These are phyloP conservation scores for Phialophora chinensis DNA, from an alignment of 2,329 filamentous ascomycete genomes.

Conservation along the genomic window DNA sequence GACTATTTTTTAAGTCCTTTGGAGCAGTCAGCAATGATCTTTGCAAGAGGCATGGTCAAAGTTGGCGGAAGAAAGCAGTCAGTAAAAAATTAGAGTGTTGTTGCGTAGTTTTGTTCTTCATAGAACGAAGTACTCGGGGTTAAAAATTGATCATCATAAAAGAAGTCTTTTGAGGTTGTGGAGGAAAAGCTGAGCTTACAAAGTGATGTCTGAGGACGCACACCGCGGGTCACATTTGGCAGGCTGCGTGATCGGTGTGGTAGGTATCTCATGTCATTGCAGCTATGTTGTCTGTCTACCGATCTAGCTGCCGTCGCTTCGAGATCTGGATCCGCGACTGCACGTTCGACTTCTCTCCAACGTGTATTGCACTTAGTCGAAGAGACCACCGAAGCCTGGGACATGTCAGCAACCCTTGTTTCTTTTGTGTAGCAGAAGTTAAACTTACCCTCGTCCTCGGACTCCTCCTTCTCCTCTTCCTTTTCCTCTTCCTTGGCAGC, in stretches of 20 bases:
- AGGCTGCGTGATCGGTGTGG: background rate
- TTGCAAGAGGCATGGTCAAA: background rate
- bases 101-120: constrained; percentile 67
- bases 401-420: constrained; percentile 45
- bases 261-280: constrained; percentile 37
- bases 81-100: constrained; percentile 78
- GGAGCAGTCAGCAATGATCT: background rate
- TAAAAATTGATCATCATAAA: constrained; percentile 71
- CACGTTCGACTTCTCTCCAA: constrained; percentile 39
- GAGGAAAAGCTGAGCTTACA: constrained; percentile 34
- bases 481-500: constrained; percentile 64
- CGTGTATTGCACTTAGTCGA: constrained; percentile 59
- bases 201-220: constrained; percentile 13
- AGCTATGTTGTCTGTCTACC: constrained; percentile 45
- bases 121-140: constrained; percentile 61
- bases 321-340: constrained; percentile 48
- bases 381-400: constrained; percentile 78
- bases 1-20: background rate
- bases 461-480: constrained; percentile 70
- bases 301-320: constrained; percentile 45
- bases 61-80: constrained; percentile 49
- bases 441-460: constrained; percentile 64
- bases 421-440: constrained; percentile 48
- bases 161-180: constrained; percentile 35
- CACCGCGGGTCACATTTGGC: background rate